These are phyloP conservation scores for Furcasterigmium sp. DNA, from an alignment of 2,329 filamentous ascomycete genomes.

Conservation along the genomic window DNA sequence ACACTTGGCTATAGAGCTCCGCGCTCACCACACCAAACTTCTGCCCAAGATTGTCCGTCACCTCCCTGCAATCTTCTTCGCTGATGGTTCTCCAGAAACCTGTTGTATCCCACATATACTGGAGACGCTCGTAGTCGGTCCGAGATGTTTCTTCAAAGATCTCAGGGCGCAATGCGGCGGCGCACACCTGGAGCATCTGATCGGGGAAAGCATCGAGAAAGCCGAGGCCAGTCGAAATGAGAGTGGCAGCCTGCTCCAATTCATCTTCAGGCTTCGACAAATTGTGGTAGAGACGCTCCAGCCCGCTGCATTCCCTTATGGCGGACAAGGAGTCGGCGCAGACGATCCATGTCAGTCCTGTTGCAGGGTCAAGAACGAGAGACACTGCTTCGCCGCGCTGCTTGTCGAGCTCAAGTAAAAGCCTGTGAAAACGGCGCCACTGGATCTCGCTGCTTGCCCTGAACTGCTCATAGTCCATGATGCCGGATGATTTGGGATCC, in stretches of 20 bases:
- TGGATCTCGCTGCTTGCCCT: slow-evolving; percentile 70
- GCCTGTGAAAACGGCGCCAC: slow-evolving; percentile 85
- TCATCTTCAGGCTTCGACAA: slow-evolving; percentile 44
- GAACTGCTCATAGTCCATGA: slow-evolving; percentile 72
- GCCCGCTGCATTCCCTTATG: slow-evolving; percentile 70
- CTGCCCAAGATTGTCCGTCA: slow-evolving; percentile 65
- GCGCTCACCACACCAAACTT: slow-evolving; percentile 55
- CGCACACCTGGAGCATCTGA: slow-evolving; percentile 62
- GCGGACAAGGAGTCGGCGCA: slow-evolving; percentile 77
- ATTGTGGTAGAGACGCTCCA: slow-evolving; percentile 75
- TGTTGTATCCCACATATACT: slow-evolving; percentile 71
- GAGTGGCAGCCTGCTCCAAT: slow-evolving; percentile 48
- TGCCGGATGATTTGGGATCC: slow-evolving; percentile 54
- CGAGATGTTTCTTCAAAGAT: slow-evolving; percentile 68
- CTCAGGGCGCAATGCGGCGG: slow-evolving; percentile 64
- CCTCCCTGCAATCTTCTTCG: slow-evolving; percentile 70
- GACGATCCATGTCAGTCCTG: slow-evolving; percentile 75
- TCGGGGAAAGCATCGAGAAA: slow-evolving; percentile 69
- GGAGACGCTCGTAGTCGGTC: slow-evolving; percentile 68
- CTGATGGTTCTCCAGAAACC: slow-evolving; percentile 74
- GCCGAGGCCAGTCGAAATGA: slow-evolving; percentile 64
- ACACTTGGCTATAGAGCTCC: slow-evolving; percentile 48
- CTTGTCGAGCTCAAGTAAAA: slow-evolving; percentile 81
- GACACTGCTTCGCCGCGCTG: slow-evolving; percentile 78
- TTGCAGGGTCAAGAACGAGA: slow-evolving; percentile 65